Evolutionary conservation across 257 asterid species (phyloP).

Genomic region (Solanum sitiens): DNA sequence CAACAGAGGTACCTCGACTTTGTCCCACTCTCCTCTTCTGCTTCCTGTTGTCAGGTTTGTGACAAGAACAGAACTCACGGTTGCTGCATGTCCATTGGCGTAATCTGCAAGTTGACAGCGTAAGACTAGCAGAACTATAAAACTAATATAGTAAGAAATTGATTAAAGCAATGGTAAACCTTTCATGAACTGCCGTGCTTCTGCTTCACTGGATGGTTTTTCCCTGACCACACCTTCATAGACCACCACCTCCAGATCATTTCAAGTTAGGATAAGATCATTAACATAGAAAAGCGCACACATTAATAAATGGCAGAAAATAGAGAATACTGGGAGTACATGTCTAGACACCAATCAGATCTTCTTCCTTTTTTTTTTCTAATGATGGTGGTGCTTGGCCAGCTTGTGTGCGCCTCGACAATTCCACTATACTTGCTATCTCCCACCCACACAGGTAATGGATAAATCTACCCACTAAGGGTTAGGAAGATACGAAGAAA

Average conservation of each 20-base stretch:
- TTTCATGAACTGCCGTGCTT: conserved; percentile 75
- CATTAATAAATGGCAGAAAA: neutral
- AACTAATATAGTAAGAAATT: neutral
- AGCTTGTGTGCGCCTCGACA: neutral
- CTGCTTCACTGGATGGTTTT: conserved; percentile 83
- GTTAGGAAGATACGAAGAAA: neutral
- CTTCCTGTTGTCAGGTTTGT: conserved; percentile 66
- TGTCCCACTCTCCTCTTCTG: conserved; percentile 79
- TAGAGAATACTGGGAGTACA: neutral
- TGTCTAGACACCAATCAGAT: neutral
- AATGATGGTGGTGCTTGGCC: neutral
- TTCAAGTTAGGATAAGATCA: conserved; percentile 28
- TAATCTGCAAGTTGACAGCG: conserved; percentile 35
- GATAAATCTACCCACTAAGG: neutral
- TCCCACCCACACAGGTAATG: neutral
- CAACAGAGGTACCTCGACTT: conserved; percentile 63
- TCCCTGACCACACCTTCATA: conserved; percentile 87
- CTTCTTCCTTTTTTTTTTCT: neutral
- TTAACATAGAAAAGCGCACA: neutral
- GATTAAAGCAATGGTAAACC: conserved; percentile 25
- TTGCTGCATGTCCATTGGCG: conserved; percentile 60
- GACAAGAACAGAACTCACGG: conserved; percentile 84
- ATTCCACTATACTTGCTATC: neutral
- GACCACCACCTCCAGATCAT: conserved; percentile 87
- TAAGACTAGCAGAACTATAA: conserved; percentile 10